Base-by-base conservation (phyloP, 306 rosid genomes). In the Trifolium repens region DNA sequence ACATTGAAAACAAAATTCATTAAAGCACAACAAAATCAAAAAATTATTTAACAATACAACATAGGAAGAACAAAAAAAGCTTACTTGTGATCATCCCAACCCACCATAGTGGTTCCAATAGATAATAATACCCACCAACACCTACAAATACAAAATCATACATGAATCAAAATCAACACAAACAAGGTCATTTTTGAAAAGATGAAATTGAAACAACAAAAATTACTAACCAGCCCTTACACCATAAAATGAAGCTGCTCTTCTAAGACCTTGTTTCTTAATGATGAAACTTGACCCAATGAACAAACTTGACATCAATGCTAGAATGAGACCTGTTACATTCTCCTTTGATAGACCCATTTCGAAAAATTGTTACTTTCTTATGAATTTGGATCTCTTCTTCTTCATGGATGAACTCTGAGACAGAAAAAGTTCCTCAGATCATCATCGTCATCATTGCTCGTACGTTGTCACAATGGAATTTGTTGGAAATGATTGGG, bases 51-150 rank as follows among this genome's bases (percentile, higher is more conserved):
- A 37, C 69, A 74, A 69, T 15, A 71, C 42, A 73, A 69, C 63
- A 70, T 55, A 37, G 40, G 19, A 42, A 60, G 35, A 73, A 13
- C 11, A 5, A 8, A 71, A 53, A 46, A 26, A 53, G 73, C 91
- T 90, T 84, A 93, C 98, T 87, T 75, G 89, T 90, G 67, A 85
- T 44, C 92, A 89, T 64, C 65, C 98, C 98, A 13, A 89, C 62
- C 98, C 98, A 93, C 98, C 98, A 90, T 2, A 90, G 88, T 80
- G 96, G 96, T 80, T 93, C 98, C 84, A 89, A 74, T 67, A 93
- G 96, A 79, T 93, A 93, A 85, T 90, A 79, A 73, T 85, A 86
- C 4, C 98, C 98, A 58, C 96, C 98, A 86, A 84, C 81, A 71
- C 96, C 98, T 93, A 22, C 80, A 77, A 55, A 76, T 69, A 67